A percentile compares a stretch with the other conserved stretches of the same genome.
These are phyloP conservation scores for Cladosporium sp. DNA, from an alignment of 2,329 filamentous ascomycete genomes.

Conservation along the genomic window DNA sequence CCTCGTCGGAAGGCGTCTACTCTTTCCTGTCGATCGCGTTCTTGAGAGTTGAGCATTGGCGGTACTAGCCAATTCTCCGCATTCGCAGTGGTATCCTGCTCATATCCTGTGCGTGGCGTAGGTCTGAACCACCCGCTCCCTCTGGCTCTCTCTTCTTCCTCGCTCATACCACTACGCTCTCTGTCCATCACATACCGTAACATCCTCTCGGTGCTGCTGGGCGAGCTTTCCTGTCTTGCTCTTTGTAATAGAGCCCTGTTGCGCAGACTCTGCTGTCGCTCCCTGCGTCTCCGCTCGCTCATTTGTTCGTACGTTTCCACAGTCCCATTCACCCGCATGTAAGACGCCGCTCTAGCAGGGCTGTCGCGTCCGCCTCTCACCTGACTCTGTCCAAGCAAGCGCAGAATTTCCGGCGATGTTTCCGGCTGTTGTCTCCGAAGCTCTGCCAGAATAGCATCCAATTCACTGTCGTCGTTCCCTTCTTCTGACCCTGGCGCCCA, in stretches of 20 bases:
- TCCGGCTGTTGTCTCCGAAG: conserved; percentile 42
- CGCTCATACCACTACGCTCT: conserved; percentile 39
- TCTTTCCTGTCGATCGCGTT: conserved; percentile 31
- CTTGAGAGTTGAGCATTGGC: conserved; percentile 22
- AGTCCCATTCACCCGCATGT: conserved; percentile 22
- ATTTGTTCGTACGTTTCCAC: conserved; percentile 32
- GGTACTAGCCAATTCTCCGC: conserved; percentile 32
- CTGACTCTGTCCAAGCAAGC: conserved; percentile 42
- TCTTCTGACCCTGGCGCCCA: conserved; percentile 53
- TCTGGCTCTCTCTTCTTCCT: conserved; percentile 39
- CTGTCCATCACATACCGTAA: conserved; percentile 45
- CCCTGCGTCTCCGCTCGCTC: conserved; percentile 34
- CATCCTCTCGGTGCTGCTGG: conserved; percentile 40
- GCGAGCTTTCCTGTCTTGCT: conserved; percentile 36
- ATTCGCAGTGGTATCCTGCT: neutral
- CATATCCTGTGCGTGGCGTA: conserved; percentile 23
- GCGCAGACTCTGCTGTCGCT: conserved; percentile 36
- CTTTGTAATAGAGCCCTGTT: conserved; percentile 38
- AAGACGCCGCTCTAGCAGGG: conserved; percentile 28
- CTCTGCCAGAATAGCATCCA: conserved; percentile 45
- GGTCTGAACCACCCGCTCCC: conserved; percentile 37
- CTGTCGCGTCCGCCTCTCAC: conserved; percentile 35
- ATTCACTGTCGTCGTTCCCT: conserved; percentile 40
- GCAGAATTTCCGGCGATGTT: conserved; percentile 40
- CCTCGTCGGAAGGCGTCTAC: conserved; percentile 39